phyloP scores from a whole-genome alignment of 768 basidiomycete species.

The Dioszegia hungarica region DNA sequence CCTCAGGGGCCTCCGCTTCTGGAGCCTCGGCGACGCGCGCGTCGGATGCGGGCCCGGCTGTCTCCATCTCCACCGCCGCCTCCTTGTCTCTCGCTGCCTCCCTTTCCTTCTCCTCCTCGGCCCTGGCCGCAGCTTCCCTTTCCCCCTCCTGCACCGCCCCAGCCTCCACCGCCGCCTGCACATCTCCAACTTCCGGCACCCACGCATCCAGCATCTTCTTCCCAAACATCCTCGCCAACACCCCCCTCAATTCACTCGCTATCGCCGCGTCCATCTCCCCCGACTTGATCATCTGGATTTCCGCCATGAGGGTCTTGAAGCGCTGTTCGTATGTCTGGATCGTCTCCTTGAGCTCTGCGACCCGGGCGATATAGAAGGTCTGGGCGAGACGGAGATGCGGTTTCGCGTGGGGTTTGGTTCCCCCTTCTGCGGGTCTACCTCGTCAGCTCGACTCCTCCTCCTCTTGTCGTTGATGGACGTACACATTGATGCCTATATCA shows the following conservation, averaged over 20 bases:
- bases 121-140: constrained; percentile 12
- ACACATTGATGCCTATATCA: constrained; percentile 60
- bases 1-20: constrained; percentile 2
- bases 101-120: constrained; percentile 6
- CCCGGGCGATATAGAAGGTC: constrained; percentile 64
- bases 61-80: constrained; percentile 5
- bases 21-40: not conserved
- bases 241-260: constrained; percentile 51
- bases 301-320: constrained; percentile 72
- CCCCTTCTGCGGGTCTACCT: constrained; percentile 52
- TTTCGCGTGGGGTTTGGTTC: constrained; percentile 58
- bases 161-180: constrained; percentile 17
- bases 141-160: constrained; percentile 13
- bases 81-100: constrained; percentile 9
- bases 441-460: not conserved
- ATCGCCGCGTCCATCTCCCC: constrained; percentile 63
- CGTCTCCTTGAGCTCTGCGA: constrained; percentile 65
- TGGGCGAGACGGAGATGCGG: constrained; percentile 67
- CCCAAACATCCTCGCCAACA: constrained; percentile 31
- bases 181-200: constrained; percentile 26
- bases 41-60: not conserved
- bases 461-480: not conserved
- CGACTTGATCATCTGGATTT: constrained; percentile 70
- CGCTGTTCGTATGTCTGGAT: constrained; percentile 68
- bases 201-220: constrained; percentile 35